A percentile compares a stretch with the other conserved stretches of the same genome.
Conservation (phyloP, 805 yeast genomes). For the Kodamaea jinghongensis region DNA sequence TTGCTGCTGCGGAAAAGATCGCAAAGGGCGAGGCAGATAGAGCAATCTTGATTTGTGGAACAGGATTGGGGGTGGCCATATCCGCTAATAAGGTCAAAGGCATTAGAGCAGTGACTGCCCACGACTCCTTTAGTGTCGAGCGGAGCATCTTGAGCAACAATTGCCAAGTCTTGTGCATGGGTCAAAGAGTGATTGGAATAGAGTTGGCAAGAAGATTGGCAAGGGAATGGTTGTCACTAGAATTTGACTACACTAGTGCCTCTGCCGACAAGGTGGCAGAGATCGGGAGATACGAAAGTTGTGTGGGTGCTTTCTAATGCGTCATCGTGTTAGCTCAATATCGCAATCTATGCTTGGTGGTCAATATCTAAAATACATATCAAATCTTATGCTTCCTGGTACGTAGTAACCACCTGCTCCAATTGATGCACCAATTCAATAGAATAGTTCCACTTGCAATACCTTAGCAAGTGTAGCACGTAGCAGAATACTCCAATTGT, state of each 20-base stretch:
- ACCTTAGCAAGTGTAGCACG: slow-evolving; percentile 10
- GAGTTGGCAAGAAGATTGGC: slow-evolving; percentile 44
- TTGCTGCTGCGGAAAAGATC: slow-evolving; percentile 41
- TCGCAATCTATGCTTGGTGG: too few relatives aligned
- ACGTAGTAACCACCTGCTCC: slow-evolving; percentile 9
- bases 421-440: slow-evolving; percentile 6
- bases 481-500: slow-evolving; percentile 10
- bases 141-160: slow-evolving; percentile 43
- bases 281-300: slow-evolving; percentile 24
- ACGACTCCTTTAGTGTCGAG: slow-evolving; percentile 47
- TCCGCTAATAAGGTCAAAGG: slow-evolving; percentile 47
- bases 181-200: slow-evolving; percentile 45
- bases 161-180: slow-evolving; percentile 47
- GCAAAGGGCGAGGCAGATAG: slow-evolving; percentile 42
- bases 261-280: slow-evolving; percentile 42
- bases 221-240: slow-evolving; percentile 43
- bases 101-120: slow-evolving; percentile 48
- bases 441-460: slow-evolving; percentile 11
- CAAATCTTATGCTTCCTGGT: background rate
- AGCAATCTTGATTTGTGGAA: slow-evolving; percentile 46
- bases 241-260: slow-evolving; percentile 37
- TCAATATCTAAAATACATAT: too few relatives aligned
- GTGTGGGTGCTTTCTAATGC: too few relatives aligned
- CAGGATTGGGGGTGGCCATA: slow-evolving; percentile 50
- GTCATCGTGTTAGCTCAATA: too few relatives aligned